Evolutionary conservation across 139 green algal genomes (phyloP).

Genomic region (Dunaliella primolecta): DNA sequence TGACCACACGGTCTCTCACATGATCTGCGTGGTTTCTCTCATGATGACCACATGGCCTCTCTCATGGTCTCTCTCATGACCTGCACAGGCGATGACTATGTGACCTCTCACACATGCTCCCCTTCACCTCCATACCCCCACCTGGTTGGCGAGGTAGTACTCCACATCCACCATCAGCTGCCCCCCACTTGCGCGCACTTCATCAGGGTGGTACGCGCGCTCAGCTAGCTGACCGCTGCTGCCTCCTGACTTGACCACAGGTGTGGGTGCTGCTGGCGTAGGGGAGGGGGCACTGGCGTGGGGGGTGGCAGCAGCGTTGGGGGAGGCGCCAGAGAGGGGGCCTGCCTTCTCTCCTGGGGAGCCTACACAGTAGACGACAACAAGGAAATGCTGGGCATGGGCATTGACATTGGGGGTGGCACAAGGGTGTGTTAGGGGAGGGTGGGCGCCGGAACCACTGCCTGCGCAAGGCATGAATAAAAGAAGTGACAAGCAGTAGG

Average conservation of each 20-base stretch:
- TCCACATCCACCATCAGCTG: slow-evolving; percentile 72
- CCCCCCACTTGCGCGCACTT: slow-evolving; percentile 63
- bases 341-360: neutral
- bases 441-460: neutral
- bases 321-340: neutral
- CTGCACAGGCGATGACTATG: no score
- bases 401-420: neutral
- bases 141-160: slow-evolving; percentile 82
- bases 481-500: no score
- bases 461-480: neutral
- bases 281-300: neutral
- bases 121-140: no score
- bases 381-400: neutral
- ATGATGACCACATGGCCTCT: no score
- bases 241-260: slow-evolving; percentile 11
- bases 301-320: neutral
- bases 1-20: no score
- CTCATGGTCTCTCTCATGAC: no score
- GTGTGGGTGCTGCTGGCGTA: neutral
- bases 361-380: neutral
- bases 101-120: no score
- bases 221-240: slow-evolving; percentile 64
- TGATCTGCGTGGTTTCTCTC: no score
- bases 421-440: no score
- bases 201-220: slow-evolving; percentile 87